phyloP scores from a whole-genome alignment of 352 stramenopile species.

The Pythium pectinolyticum region DNA sequence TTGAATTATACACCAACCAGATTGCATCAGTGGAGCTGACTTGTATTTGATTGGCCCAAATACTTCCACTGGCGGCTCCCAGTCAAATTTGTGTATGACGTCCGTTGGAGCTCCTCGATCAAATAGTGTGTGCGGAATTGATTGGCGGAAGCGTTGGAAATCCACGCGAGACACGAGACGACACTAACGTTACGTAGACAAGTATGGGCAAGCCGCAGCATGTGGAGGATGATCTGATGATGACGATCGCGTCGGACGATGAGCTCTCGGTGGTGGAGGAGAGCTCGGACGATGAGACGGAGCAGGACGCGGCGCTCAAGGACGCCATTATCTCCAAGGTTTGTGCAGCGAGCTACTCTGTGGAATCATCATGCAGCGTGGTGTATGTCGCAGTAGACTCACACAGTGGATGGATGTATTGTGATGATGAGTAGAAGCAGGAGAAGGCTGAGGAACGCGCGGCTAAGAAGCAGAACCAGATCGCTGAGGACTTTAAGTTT shows the following conservation, averaged over 20 bases:
- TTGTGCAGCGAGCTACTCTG: not conserved
- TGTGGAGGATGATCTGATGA: constrained; percentile 72
- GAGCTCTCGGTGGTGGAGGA: constrained; percentile 75
- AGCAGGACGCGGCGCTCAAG: constrained; percentile 42
- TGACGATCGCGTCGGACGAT: constrained; percentile 88
- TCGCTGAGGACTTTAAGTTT: constrained; percentile 87
- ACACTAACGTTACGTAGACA: not conserved
- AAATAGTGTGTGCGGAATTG: constrained; percentile 15
- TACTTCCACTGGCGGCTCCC: constrained; percentile 8
- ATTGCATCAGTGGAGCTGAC: not conserved
- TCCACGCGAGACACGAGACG: not conserved
- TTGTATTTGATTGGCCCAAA: constrained; percentile 22
- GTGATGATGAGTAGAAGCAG: constrained; percentile 39
- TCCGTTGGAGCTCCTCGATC: constrained; percentile 27
- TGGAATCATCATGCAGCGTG: too few species aligned
- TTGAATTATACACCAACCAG: constrained; percentile 4
- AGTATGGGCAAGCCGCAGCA: constrained; percentile 39
- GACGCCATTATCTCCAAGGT: constrained; percentile 74
- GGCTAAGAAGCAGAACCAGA: constrained; percentile 51
- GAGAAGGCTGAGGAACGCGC: constrained; percentile 37
- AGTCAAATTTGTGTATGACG: constrained; percentile 25
- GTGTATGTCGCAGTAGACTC: not conserved
- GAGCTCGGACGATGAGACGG: constrained; percentile 66
- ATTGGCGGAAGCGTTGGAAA: constrained; percentile 8
- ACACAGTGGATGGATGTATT: not conserved